These are phyloP conservation scores for Furcasterigmium sp. DNA, from an alignment of 2,329 filamentous ascomycete species.

Conservation along the genomic window DNA sequence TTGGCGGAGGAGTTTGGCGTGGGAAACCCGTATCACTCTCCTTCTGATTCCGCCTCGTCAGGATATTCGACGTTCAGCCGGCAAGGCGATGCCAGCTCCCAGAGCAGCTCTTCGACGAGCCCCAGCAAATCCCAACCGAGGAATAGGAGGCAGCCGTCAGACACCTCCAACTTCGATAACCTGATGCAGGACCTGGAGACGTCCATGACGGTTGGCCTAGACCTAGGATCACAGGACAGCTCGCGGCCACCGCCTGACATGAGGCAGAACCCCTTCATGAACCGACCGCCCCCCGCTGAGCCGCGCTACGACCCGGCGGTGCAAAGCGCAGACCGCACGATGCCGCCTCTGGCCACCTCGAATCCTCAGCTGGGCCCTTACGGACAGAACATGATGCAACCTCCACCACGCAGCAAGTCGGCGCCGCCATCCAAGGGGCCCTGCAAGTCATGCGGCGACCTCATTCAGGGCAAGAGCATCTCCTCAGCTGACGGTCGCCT, in stretches of 20 bases:
- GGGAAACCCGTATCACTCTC: slow-evolving; percentile 59
- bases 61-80: slow-evolving; percentile 55
- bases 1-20: slow-evolving; percentile 55
- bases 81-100: slow-evolving; percentile 56
- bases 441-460: slow-evolving; percentile 75
- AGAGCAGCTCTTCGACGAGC: slow-evolving; percentile 53
- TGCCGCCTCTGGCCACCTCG: slow-evolving; percentile 17
- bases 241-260: slow-evolving; percentile 12
- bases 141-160: slow-evolving; percentile 31
- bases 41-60: slow-evolving; percentile 61
- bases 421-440: slow-evolving; percentile 42
- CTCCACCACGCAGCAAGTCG: slow-evolving; percentile 15
- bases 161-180: slow-evolving; percentile 41
- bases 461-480: slow-evolving; percentile 85
- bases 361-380: neutral
- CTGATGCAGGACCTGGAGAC: slow-evolving; percentile 52
- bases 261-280: slow-evolving; percentile 4
- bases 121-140: slow-evolving; percentile 29
- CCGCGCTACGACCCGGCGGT: slow-evolving; percentile 26
- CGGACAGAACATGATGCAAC: slow-evolving; percentile 12
- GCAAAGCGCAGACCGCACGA: slow-evolving; percentile 12
- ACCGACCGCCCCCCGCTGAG: slow-evolving; percentile 12
- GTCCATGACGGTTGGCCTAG: slow-evolving; percentile 38
- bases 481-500: slow-evolving; percentile 89
- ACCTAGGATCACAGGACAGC: slow-evolving; percentile 20